A percentile compares a stretch with the other conserved stretches of the same genome.
These are phyloP conservation scores for Euphorbia schlechtendalii DNA, from an alignment of 441 rosid species.

Conservation along the genomic window DNA sequence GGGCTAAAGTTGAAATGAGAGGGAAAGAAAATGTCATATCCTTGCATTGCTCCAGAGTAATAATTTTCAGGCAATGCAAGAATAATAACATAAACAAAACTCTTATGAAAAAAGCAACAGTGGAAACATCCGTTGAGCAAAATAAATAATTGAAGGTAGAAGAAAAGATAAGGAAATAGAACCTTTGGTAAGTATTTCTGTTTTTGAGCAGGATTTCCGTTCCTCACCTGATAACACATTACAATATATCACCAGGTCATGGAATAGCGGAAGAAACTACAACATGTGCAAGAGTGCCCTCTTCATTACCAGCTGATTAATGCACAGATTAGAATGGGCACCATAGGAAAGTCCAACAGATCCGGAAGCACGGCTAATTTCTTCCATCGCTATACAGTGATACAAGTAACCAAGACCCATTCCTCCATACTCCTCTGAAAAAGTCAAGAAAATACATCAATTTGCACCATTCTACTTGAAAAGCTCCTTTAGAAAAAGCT, in stretches of 20 bases:
- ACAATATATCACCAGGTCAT: neutral
- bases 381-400: slow-evolving; percentile 91
- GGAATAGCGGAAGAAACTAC: neutral
- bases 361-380: slow-evolving; percentile 85
- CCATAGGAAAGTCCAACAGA: slow-evolving; percentile 94
- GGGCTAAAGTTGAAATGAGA: neutral
- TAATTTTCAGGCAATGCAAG: neutral
- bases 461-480: neutral
- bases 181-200: slow-evolving; percentile 91
- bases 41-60: neutral
- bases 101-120: neutral
- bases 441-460: slow-evolving; percentile 6
- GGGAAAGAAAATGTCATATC: neutral
- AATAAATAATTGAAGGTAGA: neutral
- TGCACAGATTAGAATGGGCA: slow-evolving; percentile 91
- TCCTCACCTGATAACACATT: slow-evolving; percentile 56
- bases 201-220: slow-evolving; percentile 73
- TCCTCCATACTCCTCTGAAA: slow-evolving; percentile 90
- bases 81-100: neutral
- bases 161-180: slow-evolving; percentile 10
- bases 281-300: neutral
- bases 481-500: neutral
- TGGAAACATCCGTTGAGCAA: neutral
- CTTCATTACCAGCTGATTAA: slow-evolving; percentile 77
- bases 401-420: slow-evolving; percentile 94